Evolutionary conservation across 805 yeast species (phyloP).

Genomic region (Saccharomycopsis fodiens): DNA sequence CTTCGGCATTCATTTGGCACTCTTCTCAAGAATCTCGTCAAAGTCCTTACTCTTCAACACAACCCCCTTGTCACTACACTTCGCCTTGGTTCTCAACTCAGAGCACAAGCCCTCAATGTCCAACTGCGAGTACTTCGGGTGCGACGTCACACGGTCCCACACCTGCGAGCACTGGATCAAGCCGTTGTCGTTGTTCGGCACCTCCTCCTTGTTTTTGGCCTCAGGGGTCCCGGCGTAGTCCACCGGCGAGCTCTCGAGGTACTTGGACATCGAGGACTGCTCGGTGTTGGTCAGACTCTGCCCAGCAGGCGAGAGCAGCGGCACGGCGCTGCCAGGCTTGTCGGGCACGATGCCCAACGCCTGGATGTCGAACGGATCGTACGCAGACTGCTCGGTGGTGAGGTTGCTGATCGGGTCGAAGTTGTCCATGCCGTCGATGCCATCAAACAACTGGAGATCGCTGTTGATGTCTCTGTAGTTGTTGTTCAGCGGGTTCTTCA

Average conservation of each 20-base stretch:
- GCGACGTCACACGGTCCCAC: conserved; percentile 93
- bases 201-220: conserved; percentile 27
- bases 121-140: conserved; percentile 86
- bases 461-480: conserved; percentile 21
- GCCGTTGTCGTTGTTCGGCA: conserved; percentile 59
- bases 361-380: conserved; percentile 40
- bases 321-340: background rate
- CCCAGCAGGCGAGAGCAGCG: background rate
- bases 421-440: conserved; percentile 19
- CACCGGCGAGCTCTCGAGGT: conserved; percentile 12
- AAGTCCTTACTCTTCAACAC: conserved; percentile 80
- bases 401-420: conserved; percentile 35
- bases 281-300: background rate
- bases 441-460: conserved; percentile 16
- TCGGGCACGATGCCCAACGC: background rate
- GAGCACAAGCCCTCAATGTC: conserved; percentile 91
- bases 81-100: conserved; percentile 87
- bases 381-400: conserved; percentile 48
- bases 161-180: conserved; percentile 78
- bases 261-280: conserved; percentile 11
- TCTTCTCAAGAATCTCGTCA: conserved; percentile 38
- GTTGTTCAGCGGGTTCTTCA: conserved; percentile 10
- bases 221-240: conserved; percentile 7
- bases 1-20: no score
- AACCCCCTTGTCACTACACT: conserved; percentile 89